Evolutionary conservation across 1,284 basidiomycete species (phyloP), one percentile per base, ranked within the genome.

Genomic region (Trametes hirsuta): DNA sequence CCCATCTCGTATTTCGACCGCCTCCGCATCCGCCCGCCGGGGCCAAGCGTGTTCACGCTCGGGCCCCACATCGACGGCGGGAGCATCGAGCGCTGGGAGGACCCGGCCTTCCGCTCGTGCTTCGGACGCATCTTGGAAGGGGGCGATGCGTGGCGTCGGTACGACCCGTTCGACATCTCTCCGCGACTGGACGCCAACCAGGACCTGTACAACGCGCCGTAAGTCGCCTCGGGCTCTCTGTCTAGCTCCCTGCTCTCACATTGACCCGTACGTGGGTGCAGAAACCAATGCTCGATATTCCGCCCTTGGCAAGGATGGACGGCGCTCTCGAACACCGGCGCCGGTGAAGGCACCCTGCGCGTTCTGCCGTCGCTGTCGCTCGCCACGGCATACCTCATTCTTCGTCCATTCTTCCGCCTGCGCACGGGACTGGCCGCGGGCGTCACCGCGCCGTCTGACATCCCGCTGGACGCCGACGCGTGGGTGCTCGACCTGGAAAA

Each of bases 271-370:
- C n/a, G 14, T 18, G 12, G 24, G 11, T n/a, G 21, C 57, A 84
- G 82, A 21, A 85, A 81, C 53, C 81, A 88, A 69, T 93, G 91
- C 67, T 84, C 87, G 1, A 84, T 92, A 30, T 88, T 92, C 74
- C 81, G 91, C n/a, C 85, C 88, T 0, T 88, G 88, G 81, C 90
- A 93, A 71, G 89, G 89, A 3, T 87, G 90, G 91, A 86, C 85
- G 0, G 82, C 84, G 6, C 75, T 94, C 56, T 87, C 87, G 0
- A 71, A 69, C 34, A 90, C 89, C 0, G 83, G 83, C 0, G 82
- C 86, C 0, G 76, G 77, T 5, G 87, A 93, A 69, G 92, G 93
- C 11, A 89, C 88, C 0, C 73, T 90, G 3, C 76, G 78, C 1
- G 82, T 90, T 18, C 79, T 84, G 35, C 87, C 89, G 0, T 73